Base-by-base conservation (phyloP, 2,329 filamentous ascomycete species). In the Hansfordia pulvinata region DNA sequence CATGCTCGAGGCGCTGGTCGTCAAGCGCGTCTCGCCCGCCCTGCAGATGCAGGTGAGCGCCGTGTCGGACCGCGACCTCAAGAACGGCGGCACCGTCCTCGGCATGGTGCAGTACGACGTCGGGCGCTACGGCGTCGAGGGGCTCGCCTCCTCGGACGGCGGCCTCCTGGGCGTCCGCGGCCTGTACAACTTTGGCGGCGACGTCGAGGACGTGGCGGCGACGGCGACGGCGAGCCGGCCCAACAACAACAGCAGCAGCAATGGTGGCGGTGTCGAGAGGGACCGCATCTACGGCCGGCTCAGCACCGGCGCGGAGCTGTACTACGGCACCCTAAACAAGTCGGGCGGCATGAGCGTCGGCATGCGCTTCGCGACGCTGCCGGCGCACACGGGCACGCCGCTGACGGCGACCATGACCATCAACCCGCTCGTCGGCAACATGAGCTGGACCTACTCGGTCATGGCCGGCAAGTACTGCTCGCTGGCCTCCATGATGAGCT, bases 281-380 rank as follows among this genome's bases (percentile, higher is more conserved):
- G 74, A 79, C 45, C 69, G 65, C 39, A 71, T 76, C 31, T 79
- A 74, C 56, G 86, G 81, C 7, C 75, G 88, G 12, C 84, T 96
- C 48, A 93, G 83, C 43, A 82, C 83, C 3, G 90, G 90, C 19
- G 88, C 76, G 29, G 90, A 98, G 53, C 64, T 93, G 19, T 98
- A 96, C 58, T 98, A 98, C 58, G 90, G 88, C 13, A 78, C 86
- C 1, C 58, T 94, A 32, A 96, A 94, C 50, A 94, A 94, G 47
- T 84, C 85, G 13, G 83, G 88, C 25, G 90, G 90, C 24, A 72
- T 94, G 47, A 93, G 84, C 35, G 71, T 92, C 7, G 90, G 86
- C 6, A 63, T 85, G 25, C 73, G 90, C 26, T 98, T 96, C 50
- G 83, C 84, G 20, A 96, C 90, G 8, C 58, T 96, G 12, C 80